Percentiles rank a stretch among this genome's conserved stretches.
These are phyloP conservation scores for Echeveria elegans DNA, from an alignment of 164 flowering plant species.

Conservation along the genomic window DNA sequence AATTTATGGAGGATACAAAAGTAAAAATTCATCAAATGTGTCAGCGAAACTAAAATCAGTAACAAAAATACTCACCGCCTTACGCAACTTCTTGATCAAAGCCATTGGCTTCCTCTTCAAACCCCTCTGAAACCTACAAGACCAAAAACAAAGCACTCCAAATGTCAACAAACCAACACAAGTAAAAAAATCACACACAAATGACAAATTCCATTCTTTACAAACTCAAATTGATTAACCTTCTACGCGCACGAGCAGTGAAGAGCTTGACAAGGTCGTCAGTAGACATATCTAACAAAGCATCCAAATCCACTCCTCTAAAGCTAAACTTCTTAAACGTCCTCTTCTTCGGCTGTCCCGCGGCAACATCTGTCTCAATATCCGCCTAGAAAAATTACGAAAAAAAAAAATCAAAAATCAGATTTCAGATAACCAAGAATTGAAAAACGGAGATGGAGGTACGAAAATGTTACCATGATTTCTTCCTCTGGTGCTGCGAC, in stretches of 20 bases:
- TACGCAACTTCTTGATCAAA: conserved; percentile 6
- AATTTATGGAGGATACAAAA: too few relatives aligned
- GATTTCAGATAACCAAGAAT: background rate
- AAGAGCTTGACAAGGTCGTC: conserved; percentile 56
- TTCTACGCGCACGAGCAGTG: conserved; percentile 44
- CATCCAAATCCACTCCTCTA: conserved; percentile 56
- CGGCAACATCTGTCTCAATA: conserved; percentile 30
- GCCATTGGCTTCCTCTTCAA: conserved; percentile 5
- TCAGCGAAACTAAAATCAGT: background rate
- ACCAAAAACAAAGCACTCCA: background rate
- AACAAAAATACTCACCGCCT: background rate
- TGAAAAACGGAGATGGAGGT: background rate
- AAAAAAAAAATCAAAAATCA: background rate
- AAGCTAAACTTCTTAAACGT: conserved; percentile 70
- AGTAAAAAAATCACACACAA: background rate
- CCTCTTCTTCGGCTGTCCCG: conserved; percentile 50
- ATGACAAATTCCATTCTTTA: too few relatives aligned
- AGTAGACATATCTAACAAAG: conserved; percentile 54
- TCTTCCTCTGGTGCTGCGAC: background rate
- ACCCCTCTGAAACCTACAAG: background rate
- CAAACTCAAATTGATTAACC: too few relatives aligned
- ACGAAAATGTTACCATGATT: background rate
- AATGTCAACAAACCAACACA: background rate
- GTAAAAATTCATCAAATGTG: too few relatives aligned
- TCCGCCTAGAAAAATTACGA: conserved; percentile 26